Percentiles rank a stretch among this genome's conserved stretches.
phyloP scores from a whole-genome alignment of 2,329 filamentous ascomycete genomes.

The Ophiostoma quercus region DNA sequence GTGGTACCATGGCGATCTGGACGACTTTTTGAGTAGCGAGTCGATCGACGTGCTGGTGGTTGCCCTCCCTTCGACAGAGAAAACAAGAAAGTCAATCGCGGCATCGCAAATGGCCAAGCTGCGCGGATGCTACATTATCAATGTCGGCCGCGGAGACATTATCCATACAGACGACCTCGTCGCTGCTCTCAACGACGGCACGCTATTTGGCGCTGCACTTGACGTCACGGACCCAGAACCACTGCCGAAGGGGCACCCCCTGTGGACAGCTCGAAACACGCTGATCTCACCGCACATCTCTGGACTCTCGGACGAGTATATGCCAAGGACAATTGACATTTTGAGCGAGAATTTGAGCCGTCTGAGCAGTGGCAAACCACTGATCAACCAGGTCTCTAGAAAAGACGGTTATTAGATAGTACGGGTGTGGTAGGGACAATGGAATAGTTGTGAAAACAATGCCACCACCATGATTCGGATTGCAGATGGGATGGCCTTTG shows the following conservation, averaged over 20 bases:
- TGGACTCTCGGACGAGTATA: neutral
- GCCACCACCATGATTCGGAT: neutral
- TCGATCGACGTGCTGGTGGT: neutral
- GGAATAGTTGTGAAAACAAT: neutral
- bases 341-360: neutral
- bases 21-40: neutral
- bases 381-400: neutral
- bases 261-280: conserved; percentile 66
- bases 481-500: neutral
- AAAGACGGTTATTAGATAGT: neutral
- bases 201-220: conserved; percentile 59
- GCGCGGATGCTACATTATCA: neutral
- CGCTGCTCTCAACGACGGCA: conserved; percentile 26
- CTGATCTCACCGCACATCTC: conserved; percentile 54
- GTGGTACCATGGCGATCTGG: conserved; percentile 46
- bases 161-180: neutral
- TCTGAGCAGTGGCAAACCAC: neutral
- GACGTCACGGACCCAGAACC: conserved; percentile 79
- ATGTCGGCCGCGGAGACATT: neutral
- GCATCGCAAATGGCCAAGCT: neutral
- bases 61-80: neutral
- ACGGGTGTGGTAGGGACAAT: neutral
- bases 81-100: neutral
- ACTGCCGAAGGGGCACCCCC: conserved; percentile 58
- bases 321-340: neutral